Evolutionary conservation across 306 rosid genomes (phyloP).

Genomic region (Medicago lupulina): DNA sequence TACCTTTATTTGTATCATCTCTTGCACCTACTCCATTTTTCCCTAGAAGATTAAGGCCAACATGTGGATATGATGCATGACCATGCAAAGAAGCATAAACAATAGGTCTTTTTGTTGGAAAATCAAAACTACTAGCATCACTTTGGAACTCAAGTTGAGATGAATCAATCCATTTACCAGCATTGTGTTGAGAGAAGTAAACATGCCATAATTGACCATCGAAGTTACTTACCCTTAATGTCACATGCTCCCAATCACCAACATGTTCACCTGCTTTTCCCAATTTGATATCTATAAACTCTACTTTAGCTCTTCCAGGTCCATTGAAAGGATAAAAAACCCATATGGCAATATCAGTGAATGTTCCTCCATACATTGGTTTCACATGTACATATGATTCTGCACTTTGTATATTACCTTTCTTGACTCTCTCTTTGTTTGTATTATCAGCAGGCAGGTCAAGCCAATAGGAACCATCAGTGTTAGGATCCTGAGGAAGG

Average conservation of each 20-base stretch:
- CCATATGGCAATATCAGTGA: slow-evolving; percentile 75
- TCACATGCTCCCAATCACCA: slow-evolving; percentile 86
- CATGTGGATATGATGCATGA: slow-evolving; percentile 67
- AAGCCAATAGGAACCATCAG: slow-evolving; percentile 74
- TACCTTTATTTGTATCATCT: no score
- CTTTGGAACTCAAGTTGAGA: slow-evolving; percentile 59
- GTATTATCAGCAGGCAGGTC: slow-evolving; percentile 61
- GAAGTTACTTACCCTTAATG: slow-evolving; percentile 72
- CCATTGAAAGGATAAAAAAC: slow-evolving; percentile 87
- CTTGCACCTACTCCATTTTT: no score
- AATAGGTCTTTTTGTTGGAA: slow-evolving; percentile 43
- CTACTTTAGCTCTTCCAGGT: slow-evolving; percentile 65
- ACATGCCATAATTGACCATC: slow-evolving; percentile 58
- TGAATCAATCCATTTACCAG: slow-evolving; percentile 76
- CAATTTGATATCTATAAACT: slow-evolving; percentile 48
- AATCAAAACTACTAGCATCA: background rate
- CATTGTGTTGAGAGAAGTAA: slow-evolving; percentile 65
- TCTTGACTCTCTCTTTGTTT: slow-evolving; percentile 61
- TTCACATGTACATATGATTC: slow-evolving; percentile 62
- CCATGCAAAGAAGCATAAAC: slow-evolving; percentile 70
- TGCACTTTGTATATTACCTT: slow-evolving; percentile 52
- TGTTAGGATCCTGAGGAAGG: slow-evolving; percentile 73
- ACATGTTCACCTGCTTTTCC: slow-evolving; percentile 74
- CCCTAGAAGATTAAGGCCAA: slow-evolving; percentile 60
- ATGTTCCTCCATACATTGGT: slow-evolving; percentile 75